Evolutionary conservation across 176 grass and related monocot species (phyloP).

Genomic region (Eragrostis nindensis): DNA sequence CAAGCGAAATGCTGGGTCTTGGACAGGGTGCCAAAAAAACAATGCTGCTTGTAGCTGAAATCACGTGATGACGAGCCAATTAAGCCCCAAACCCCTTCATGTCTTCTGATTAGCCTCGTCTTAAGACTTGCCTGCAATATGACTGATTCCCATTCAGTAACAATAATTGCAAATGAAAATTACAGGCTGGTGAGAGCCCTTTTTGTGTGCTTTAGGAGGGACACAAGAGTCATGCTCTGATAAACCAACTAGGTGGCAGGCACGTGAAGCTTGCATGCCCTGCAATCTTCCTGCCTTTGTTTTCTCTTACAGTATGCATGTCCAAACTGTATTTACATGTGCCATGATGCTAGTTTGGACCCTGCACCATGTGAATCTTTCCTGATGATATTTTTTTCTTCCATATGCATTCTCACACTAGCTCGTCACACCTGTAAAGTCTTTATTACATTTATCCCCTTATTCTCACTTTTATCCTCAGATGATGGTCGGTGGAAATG

Average conservation of each 20-base stretch:
- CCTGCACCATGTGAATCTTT: constrained; percentile 27
- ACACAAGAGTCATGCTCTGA: constrained; percentile 30
- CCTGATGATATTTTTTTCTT: too few species aligned
- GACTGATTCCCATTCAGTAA: too few species aligned
- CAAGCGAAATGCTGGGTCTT: constrained; percentile 43
- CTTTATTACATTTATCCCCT: background rate
- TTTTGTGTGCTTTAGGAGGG: constrained; percentile 15
- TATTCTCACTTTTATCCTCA: background rate
- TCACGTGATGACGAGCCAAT: constrained; percentile 3
- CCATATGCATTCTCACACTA: background rate
- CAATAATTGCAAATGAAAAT: background rate
- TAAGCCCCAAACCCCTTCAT: background rate
- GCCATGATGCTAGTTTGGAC: constrained; percentile 39
- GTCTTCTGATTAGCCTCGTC: background rate
- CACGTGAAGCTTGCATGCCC: constrained; percentile 49
- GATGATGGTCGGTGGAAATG: constrained; percentile 40
- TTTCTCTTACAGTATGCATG: constrained; percentile 10
- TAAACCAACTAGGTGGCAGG: constrained; percentile 22
- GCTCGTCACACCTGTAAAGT: too few species aligned
- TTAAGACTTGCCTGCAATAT: background rate
- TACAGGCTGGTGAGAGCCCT: constrained; percentile 22
- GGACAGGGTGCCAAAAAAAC: constrained; percentile 39
- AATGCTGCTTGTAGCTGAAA: background rate
- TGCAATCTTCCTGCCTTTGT: constrained; percentile 48
- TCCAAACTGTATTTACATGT: constrained; percentile 31